Evolutionary conservation across 2,329 filamentous ascomycete species (phyloP).

Genomic region (Emericellopsis cladophorae): DNA sequence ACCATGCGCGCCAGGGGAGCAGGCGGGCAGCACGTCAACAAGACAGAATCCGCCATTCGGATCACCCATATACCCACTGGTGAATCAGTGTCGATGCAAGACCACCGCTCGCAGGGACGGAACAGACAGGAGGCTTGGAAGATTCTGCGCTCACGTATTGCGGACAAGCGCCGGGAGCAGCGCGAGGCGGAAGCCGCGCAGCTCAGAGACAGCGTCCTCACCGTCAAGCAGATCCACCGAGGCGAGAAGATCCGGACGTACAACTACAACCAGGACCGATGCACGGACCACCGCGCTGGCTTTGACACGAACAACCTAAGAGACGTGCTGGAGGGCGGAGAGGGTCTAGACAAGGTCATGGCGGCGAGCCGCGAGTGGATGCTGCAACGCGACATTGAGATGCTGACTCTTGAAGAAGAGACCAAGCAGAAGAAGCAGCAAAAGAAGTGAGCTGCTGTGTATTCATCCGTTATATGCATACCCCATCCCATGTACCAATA

Average conservation of each 20-base stretch:
- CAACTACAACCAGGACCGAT: slow-evolving; percentile 63
- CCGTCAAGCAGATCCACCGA: slow-evolving; percentile 70
- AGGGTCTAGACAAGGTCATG: slow-evolving; percentile 63
- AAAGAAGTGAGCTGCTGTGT: background rate
- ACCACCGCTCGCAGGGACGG: slow-evolving; percentile 76
- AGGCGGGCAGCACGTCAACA: slow-evolving; percentile 96
- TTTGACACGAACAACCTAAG: slow-evolving; percentile 70
- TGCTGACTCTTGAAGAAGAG: slow-evolving; percentile 52
- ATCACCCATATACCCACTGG: slow-evolving; percentile 84
- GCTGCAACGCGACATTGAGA: slow-evolving; percentile 59
- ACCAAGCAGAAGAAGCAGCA: slow-evolving; percentile 12
- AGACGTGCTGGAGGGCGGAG: slow-evolving; percentile 62
- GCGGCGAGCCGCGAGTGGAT: slow-evolving; percentile 68
- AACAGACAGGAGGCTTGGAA: slow-evolving; percentile 85
- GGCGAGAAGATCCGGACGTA: slow-evolving; percentile 93
- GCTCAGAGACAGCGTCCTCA: slow-evolving; percentile 66
- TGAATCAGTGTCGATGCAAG: slow-evolving; percentile 82
- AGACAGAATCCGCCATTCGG: slow-evolving; percentile 89
- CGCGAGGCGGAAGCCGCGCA: slow-evolving; percentile 68
- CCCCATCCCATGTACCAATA: too few species aligned
- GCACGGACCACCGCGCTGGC: slow-evolving; percentile 79
- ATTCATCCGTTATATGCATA: too few species aligned
- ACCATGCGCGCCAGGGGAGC: slow-evolving; percentile 88
- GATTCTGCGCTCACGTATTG: slow-evolving; percentile 68
- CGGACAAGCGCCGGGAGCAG: slow-evolving; percentile 66